Conservation (phyloP, 2,329 filamentous ascomycete genomes). For the Aspergillus clavatus region DNA sequence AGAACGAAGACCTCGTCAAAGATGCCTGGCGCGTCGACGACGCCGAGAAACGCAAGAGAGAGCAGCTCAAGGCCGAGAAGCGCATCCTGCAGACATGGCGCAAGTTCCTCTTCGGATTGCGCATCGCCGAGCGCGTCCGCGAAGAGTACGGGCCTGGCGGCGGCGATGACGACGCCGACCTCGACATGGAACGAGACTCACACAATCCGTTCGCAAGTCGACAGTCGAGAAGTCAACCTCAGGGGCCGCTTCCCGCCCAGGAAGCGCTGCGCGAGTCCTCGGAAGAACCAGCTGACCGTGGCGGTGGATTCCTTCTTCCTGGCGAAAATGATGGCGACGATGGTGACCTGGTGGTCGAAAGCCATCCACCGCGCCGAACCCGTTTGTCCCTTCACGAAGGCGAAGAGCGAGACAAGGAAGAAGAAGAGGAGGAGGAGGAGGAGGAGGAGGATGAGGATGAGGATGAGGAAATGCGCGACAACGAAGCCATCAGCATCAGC, state of each 20-base stretch:
- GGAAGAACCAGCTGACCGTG: slow-evolving; percentile 16
- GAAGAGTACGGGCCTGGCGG: slow-evolving; percentile 65
- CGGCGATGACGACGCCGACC: too few relatives aligned
- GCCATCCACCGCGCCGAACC: slow-evolving; percentile 10
- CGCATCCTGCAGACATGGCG: slow-evolving; percentile 72
- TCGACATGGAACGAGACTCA: slow-evolving; percentile 26
- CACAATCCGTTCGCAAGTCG: slow-evolving; percentile 34
- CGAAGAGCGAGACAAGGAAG: slow-evolving; percentile 5
- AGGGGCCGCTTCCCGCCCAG: background rate
- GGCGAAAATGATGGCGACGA: slow-evolving; percentile 21
- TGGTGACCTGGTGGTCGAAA: slow-evolving; percentile 29
- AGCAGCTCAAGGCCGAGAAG: slow-evolving; percentile 76
- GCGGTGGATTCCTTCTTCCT: slow-evolving; percentile 23
- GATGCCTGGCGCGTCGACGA: slow-evolving; percentile 76
- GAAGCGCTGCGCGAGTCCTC: background rate
- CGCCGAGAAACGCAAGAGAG: slow-evolving; percentile 68
- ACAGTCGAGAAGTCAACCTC: background rate
- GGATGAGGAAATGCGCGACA: slow-evolving; percentile 5
- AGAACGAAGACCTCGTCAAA: slow-evolving; percentile 68
- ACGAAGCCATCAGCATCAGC: slow-evolving; percentile 1
- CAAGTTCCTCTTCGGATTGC: slow-evolving; percentile 78
- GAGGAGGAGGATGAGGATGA: slow-evolving; percentile 7
- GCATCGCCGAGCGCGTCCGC: slow-evolving; percentile 71
- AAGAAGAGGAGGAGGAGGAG: too few relatives aligned
- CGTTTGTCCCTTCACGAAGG: background rate